phyloP scores from a whole-genome alignment of 305 asterid species.

The Solanum hybrid region DNA sequence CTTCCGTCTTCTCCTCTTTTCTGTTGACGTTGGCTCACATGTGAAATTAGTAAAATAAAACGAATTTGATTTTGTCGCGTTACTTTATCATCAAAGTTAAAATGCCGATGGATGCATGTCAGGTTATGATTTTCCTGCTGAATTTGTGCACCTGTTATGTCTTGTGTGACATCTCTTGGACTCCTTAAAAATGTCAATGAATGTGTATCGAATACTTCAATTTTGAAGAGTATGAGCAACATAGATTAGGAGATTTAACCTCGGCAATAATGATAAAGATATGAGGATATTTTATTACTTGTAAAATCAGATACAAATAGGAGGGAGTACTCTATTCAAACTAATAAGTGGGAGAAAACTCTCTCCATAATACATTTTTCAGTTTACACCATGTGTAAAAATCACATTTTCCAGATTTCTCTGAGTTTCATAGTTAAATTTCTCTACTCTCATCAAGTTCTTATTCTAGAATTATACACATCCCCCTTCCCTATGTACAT shows the following conservation, averaged over 20 bases:
- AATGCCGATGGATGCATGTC: not conserved
- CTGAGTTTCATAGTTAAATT: not conserved
- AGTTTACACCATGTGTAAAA: not conserved
- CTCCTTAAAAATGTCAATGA: not conserved
- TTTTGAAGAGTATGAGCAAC: not conserved
- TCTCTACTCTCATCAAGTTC: not conserved
- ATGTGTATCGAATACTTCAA: not conserved
- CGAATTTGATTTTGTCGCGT: too few relatives aligned
- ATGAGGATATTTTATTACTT: not conserved
- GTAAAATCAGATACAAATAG: not conserved
- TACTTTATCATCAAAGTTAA: not conserved
- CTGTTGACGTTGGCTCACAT: not conserved
- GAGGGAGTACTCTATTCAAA: not conserved
- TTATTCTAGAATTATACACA: slow-evolving; percentile 5
- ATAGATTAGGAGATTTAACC: not conserved
- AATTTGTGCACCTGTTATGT: not conserved
- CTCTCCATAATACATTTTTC: not conserved
- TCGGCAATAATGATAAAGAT: not conserved
- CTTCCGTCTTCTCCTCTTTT: not conserved
- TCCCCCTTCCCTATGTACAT: not conserved
- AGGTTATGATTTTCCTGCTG: not conserved
- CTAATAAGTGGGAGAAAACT: not conserved
- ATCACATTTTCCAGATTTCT: not conserved
- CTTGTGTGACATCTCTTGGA: not conserved
- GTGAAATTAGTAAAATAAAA: not conserved